Evolutionary conservation across 2,329 filamentous ascomycete genomes (phyloP).

Genomic region (Diaporthe velutina): DNA sequence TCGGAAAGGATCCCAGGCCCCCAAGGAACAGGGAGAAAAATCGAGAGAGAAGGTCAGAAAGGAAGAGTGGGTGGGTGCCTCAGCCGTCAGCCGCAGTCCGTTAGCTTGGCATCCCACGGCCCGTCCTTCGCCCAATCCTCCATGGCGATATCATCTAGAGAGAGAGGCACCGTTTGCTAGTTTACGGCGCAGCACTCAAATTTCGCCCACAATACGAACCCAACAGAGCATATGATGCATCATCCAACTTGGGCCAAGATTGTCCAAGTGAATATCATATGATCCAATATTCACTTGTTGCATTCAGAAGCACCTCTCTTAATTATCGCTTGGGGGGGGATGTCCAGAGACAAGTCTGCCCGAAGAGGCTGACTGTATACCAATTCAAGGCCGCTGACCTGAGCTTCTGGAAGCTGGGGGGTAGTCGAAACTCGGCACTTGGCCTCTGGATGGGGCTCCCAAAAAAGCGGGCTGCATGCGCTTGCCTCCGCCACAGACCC

Average conservation of each 20-base stretch:
- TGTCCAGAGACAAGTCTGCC: not conserved
- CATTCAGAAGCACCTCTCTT: not conserved
- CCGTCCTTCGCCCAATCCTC: conserved; percentile 18
- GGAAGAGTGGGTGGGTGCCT: not conserved
- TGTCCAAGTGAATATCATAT: too few relatives aligned
- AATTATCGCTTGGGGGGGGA: not conserved
- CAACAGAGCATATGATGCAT: not conserved
- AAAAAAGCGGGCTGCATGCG: conserved; percentile 8
- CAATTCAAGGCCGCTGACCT: not conserved
- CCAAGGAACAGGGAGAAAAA: not conserved
- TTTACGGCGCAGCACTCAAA: not conserved
- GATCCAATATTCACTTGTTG: not conserved
- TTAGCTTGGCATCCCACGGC: conserved; percentile 23
- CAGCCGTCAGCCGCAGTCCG: conserved; percentile 28
- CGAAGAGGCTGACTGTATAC: not conserved
- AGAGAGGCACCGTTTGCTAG: not conserved
- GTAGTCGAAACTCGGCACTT: not conserved
- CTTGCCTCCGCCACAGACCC: not conserved
- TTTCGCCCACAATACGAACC: not conserved
- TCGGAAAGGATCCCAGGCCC: not conserved
- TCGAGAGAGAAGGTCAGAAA: not conserved
- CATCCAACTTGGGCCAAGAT: not conserved
- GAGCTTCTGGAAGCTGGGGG: conserved; percentile 1
- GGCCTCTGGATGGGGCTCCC: not conserved
- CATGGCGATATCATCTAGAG: not conserved